phyloP scores from a whole-genome alignment of 192 early-diverging fungal species.

The Diversispora epigaea region DNA sequence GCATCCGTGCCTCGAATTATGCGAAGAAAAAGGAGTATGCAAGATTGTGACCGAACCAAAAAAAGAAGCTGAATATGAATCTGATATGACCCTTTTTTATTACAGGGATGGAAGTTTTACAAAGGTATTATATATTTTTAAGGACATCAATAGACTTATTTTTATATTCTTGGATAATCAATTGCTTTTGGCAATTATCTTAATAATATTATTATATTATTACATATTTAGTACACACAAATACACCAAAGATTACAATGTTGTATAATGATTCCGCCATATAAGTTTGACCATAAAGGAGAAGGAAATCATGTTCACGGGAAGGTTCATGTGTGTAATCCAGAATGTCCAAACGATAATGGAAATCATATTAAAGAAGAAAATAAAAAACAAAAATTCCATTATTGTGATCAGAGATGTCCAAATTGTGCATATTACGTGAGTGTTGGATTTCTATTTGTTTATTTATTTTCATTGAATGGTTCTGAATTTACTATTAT shows the following conservation, averaged over 20 bases:
- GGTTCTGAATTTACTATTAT: background rate
- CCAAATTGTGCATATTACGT: conserved; percentile 31
- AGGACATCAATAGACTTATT: background rate
- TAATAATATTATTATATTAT: background rate
- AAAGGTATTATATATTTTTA: conserved; percentile 28
- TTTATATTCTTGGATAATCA: no score
- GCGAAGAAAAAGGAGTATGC: conserved; percentile 32
- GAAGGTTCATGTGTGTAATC: conserved; percentile 36
- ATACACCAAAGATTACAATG: conserved; percentile 30
- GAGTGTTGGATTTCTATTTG: background rate
- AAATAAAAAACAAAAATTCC: conserved; percentile 17
- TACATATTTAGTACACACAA: conserved; percentile 36
- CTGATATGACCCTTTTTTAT: background rate
- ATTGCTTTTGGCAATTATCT: background rate
- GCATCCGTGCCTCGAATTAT: conserved; percentile 31
- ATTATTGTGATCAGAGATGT: conserved; percentile 25
- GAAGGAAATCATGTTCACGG: conserved; percentile 37
- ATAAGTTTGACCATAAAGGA: conserved; percentile 37
- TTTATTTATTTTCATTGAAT: background rate
- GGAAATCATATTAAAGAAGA: conserved; percentile 19
- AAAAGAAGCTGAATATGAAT: conserved; percentile 36
- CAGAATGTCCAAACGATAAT: conserved; percentile 34
- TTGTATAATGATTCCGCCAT: conserved; percentile 39
- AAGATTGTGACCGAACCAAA: conserved; percentile 22
- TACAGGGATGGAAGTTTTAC: conserved; percentile 28